Evolutionary conservation across 1,139 yeast species (phyloP), one percentile per base, ranked within the genome.

Genomic region (Taiozyma sp.): DNA sequence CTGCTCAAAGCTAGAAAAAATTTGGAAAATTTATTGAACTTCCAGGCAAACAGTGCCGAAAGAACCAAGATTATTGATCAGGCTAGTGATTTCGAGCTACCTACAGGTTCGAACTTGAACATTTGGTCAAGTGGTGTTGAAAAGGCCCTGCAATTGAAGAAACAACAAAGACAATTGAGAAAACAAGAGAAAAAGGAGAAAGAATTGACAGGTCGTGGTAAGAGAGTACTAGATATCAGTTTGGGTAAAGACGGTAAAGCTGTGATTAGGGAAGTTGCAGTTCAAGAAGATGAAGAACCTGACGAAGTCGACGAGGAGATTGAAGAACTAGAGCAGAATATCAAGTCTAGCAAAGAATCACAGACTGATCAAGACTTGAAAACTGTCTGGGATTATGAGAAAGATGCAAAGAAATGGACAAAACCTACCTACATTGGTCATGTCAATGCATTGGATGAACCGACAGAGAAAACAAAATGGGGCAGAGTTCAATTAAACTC

Each of bases 101-200:
- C 75, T 6, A 70, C 78, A 0, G 69, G 71, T 1, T 62, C 71
- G 5, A 78, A 79, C 45, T 70, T 79, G 2, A 81, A 76, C 59
- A 74, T 82, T 58, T 95, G 99, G 99, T 83, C 96, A 0, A 80
- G 88, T 6, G 93, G 97, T 3, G 76, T 85, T 47, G 98, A 95
- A 62, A 80, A 95, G 58, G 98, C 97, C 0, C 73, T 89, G 51
- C 77, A 78, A 58, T 73, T 93, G 59, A 89, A 90, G 65, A 81
- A 81, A 57, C 97, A 90, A 63, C 97, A 91, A 62, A 78, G 84
- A 51, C 85, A 81, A 57, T 65, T 85, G 52, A 71, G 88, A 8
- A 81, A 80, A 59, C 75, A 81, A 62, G 85, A 85, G 50, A 81
- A 79, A 47, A 68, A 73, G 42, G 85, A 82, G 46, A 73, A 72